These are phyloP conservation scores for Cyberlindnera sargentensis DNA, from an alignment of 805 yeast species.

Conservation along the genomic window DNA sequence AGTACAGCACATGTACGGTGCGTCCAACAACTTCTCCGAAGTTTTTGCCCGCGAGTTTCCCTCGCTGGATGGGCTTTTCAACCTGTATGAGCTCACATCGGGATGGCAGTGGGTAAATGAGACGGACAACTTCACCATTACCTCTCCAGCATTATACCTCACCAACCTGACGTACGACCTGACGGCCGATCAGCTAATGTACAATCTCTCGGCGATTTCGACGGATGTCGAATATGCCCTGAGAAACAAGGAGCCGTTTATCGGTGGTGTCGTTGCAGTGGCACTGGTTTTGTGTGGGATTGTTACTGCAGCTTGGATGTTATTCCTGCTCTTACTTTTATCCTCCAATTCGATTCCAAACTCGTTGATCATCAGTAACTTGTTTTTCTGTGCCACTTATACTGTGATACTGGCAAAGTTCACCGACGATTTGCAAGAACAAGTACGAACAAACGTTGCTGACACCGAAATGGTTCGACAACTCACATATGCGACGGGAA, in stretches of 20 bases:
- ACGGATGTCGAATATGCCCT: slow-evolving; percentile 1
- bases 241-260: slow-evolving; percentile 28
- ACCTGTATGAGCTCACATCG: slow-evolving; percentile 19
- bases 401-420: slow-evolving; percentile 44
- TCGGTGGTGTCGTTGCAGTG: slow-evolving; percentile 34
- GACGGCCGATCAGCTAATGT: slow-evolving; percentile 4
- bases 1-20: too few species aligned
- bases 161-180: slow-evolving; percentile 35
- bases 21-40: background rate
- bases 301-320: slow-evolving; percentile 65
- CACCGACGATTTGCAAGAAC: slow-evolving; percentile 38
- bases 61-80: slow-evolving; percentile 7
- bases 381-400: slow-evolving; percentile 45
- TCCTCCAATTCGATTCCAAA: slow-evolving; percentile 52
- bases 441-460: slow-evolving; percentile 47
- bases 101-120: slow-evolving; percentile 5
- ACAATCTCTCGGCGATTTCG: slow-evolving; percentile 3
- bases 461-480: slow-evolving; percentile 38
- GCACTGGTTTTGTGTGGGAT: slow-evolving; percentile 48
- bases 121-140: slow-evolving; percentile 2
- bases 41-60: slow-evolving; percentile 7
- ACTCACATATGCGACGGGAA: slow-evolving; percentile 28
- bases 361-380: slow-evolving; percentile 49
- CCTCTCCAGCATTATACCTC: slow-evolving; percentile 37
- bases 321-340: slow-evolving; percentile 47